These are phyloP conservation scores for Metarhizium brunneum DNA, from an alignment of 2,329 filamentous ascomycete species.

Conservation along the genomic window DNA sequence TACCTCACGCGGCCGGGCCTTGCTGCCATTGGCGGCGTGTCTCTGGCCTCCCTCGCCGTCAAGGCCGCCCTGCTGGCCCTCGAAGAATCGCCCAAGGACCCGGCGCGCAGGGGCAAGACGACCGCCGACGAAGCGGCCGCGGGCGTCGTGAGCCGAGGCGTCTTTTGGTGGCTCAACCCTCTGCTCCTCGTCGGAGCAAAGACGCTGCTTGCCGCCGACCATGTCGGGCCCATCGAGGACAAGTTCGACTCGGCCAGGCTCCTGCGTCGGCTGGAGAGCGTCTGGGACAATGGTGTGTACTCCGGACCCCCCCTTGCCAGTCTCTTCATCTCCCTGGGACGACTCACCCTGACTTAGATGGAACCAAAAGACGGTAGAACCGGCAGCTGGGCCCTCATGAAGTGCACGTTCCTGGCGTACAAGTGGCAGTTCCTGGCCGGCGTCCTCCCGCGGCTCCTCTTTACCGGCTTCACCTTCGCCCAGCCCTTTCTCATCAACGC, in stretches of 20 bases:
- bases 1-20: slow-evolving; percentile 21
- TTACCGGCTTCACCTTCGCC: slow-evolving; percentile 31
- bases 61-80: neutral
- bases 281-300: slow-evolving; percentile 15
- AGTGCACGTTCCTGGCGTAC: slow-evolving; percentile 17
- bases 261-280: slow-evolving; percentile 9
- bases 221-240: slow-evolving; percentile 17
- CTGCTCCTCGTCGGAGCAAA: slow-evolving; percentile 18
- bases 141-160: slow-evolving; percentile 22
- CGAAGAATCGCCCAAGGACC: slow-evolving; percentile 14
- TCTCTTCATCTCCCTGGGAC: too few species aligned
- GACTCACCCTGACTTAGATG: neutral
- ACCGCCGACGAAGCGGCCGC: slow-evolving; percentile 21
- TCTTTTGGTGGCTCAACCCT: slow-evolving; percentile 28
- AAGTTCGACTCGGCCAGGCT: slow-evolving; percentile 18
- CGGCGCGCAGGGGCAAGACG: slow-evolving; percentile 10
- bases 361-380: slow-evolving; percentile 12
- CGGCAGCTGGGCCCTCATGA: slow-evolving; percentile 14
- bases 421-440: slow-evolving; percentile 20
- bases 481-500: slow-evolving; percentile 29
- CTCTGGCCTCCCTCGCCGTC: slow-evolving; percentile 13
- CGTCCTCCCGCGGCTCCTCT: slow-evolving; percentile 27
- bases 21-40: slow-evolving; percentile 16
- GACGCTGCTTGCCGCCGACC: slow-evolving; percentile 13
- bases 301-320: too few species aligned